Conservation (phyloP, 2,329 filamentous ascomycete species). For the Pseudocercospora fuligena region DNA sequence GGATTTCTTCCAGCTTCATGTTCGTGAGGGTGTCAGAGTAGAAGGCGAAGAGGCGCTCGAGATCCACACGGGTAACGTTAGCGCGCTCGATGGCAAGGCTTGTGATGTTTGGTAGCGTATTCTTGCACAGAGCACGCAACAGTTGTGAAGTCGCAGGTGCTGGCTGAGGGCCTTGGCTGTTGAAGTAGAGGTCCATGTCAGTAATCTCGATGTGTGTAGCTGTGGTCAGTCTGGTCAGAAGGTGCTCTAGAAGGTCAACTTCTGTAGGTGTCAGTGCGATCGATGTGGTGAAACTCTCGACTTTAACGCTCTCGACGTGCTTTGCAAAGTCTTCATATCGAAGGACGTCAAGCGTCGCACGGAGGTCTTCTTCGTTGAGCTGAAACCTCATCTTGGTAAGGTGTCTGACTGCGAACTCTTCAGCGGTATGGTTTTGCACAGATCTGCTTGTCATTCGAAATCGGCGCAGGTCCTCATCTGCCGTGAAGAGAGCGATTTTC, state of each 20-base stretch:
- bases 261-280: neutral
- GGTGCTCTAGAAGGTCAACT: neutral
- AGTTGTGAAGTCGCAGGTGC: too few species aligned
- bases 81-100: too few species aligned
- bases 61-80: too few species aligned
- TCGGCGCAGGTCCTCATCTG: neutral
- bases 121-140: too few species aligned
- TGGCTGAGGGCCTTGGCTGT: too few species aligned
- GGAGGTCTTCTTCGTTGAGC: neutral
- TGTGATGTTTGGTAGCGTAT: too few species aligned
- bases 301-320: neutral
- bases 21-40: too few species aligned
- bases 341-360: neutral
- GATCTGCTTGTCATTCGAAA: neutral
- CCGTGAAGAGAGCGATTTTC: neutral
- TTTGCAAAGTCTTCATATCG: neutral
- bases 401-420: conserved; percentile 1
- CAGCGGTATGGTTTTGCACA: neutral
- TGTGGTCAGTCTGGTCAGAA: neutral
- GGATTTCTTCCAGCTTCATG: too few species aligned
- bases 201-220: neutral
- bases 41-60: too few species aligned
- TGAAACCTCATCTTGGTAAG: neutral
- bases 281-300: neutral
- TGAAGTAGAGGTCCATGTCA: too few species aligned